Conservation (phyloP, 2,329 filamentous ascomycete genomes). For the Trichoderma asperellum region DNA sequence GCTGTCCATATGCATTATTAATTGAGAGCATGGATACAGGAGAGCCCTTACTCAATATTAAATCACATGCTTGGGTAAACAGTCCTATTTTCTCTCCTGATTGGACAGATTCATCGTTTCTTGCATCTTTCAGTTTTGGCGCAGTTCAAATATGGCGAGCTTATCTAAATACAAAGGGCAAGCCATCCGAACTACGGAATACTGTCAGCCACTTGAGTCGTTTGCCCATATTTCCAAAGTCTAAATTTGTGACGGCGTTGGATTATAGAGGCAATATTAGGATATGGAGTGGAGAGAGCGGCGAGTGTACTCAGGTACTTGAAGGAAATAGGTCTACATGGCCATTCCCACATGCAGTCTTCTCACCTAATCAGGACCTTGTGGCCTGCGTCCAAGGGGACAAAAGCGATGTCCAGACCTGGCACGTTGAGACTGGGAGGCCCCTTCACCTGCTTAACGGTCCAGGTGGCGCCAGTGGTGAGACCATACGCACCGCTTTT, state of each 20-base stretch:
- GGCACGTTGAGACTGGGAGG: neutral
- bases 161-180: neutral
- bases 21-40: neutral
- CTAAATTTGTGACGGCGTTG: neutral
- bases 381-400: neutral
- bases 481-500: too few species aligned
- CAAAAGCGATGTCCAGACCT: neutral
- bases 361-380: neutral
- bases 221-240: too few species aligned
- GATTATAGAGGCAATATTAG: neutral
- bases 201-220: too few species aligned
- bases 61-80: rapidly evolving
- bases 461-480: too few species aligned
- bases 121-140: neutral
- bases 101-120: neutral
- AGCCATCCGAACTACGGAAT: too few species aligned
- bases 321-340: rapidly evolving
- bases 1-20: rapidly evolving
- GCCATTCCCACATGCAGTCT: rapidly evolving
- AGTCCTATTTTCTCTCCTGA: neutral
- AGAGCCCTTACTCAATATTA: neutral
- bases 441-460: neutral
- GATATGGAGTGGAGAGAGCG: neutral
- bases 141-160: neutral
- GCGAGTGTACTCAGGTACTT: neutral